Evolutionary conservation across 2,329 filamentous ascomycete species (phyloP).

Genomic region (Cladophialophora yegresii): DNA sequence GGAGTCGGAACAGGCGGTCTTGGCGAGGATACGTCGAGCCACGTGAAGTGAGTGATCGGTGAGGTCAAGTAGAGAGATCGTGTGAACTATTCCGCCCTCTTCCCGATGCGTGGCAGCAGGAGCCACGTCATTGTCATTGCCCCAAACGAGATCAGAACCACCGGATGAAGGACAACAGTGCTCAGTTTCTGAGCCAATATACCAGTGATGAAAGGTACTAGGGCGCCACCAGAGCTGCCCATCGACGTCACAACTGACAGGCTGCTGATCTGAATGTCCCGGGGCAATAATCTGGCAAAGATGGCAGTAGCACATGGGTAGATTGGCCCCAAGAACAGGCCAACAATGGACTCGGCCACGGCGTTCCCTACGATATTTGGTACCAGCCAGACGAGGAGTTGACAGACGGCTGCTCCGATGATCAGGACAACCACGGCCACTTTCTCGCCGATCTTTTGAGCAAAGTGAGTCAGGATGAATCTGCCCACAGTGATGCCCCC

Average conservation of each 20-base stretch:
- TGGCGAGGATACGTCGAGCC: neutral
- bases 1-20: neutral
- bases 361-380: conserved; percentile 47
- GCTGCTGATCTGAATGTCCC: conserved; percentile 45
- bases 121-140: conserved; percentile 58
- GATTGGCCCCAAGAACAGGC: conserved; percentile 73
- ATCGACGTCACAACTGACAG: conserved; percentile 46
- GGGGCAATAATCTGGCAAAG: conserved; percentile 41
- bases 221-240: conserved; percentile 48
- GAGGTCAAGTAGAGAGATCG: neutral
- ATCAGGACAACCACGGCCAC: conserved; percentile 66
- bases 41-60: neutral
- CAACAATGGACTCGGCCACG: conserved; percentile 68
- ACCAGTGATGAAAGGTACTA: conserved; percentile 53
- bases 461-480: conserved; percentile 68
- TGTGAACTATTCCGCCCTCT: conserved; percentile 50
- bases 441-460: conserved; percentile 70
- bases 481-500: conserved; percentile 74
- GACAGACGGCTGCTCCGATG: conserved; percentile 57
- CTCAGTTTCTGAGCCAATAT: conserved; percentile 51
- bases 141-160: conserved; percentile 58
- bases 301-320: conserved; percentile 63
- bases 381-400: conserved; percentile 38
- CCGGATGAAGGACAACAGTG: conserved; percentile 55
- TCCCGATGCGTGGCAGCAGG: conserved; percentile 53